Evolutionary conservation across 495 filamentous ascomycete species (phyloP).

Genomic region (Bacidia gigantensis): DNA sequence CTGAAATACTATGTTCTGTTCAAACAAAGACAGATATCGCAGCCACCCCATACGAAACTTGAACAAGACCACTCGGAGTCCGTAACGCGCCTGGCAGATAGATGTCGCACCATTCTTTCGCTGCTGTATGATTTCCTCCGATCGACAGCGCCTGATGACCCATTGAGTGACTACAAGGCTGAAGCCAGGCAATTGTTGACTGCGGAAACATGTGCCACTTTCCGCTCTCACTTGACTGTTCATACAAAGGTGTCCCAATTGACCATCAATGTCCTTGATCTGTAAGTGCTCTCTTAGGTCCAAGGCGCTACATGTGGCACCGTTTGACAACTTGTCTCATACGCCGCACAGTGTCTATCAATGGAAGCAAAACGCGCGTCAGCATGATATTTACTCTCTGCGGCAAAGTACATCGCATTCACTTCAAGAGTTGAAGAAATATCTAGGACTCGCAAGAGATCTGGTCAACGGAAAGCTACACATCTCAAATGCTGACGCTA

Average conservation of each 20-base stretch:
- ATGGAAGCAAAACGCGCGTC: conserved; percentile 9
- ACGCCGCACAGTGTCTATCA: conserved; percentile 10
- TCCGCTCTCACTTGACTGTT: background rate
- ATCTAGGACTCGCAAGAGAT: conserved; percentile 4
- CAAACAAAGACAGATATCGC: background rate
- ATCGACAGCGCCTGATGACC: background rate
- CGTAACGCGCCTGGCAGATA: background rate
- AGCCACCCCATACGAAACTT: background rate
- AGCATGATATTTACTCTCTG: conserved; percentile 5
- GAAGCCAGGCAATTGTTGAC: background rate
- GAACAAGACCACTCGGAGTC: background rate
- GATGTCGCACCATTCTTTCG: background rate
- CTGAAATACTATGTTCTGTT: background rate
- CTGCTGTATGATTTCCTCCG: background rate
- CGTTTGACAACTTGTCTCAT: background rate
- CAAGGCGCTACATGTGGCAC: background rate
- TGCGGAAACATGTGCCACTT: background rate
- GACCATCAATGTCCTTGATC: background rate
- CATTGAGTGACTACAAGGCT: background rate
- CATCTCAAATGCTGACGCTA: background rate
- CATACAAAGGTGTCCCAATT: background rate
- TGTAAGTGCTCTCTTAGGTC: background rate
- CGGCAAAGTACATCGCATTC: conserved; percentile 5
- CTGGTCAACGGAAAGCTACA: background rate
- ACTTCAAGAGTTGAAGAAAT: conserved; percentile 6